These are phyloP conservation scores for Nakazawaea wyomingensis DNA, from an alignment of 805 yeast species.

Conservation along the genomic window DNA sequence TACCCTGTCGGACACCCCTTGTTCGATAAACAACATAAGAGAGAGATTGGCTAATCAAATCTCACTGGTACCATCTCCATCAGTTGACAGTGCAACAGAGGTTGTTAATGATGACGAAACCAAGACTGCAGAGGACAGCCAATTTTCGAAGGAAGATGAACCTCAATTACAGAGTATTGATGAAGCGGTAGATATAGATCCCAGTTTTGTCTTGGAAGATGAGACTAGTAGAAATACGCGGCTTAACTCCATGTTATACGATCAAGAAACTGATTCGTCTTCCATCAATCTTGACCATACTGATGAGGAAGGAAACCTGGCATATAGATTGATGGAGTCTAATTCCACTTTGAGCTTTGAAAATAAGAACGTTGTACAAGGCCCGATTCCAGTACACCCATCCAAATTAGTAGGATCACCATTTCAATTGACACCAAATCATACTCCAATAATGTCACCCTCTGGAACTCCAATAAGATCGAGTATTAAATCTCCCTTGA, in stretches of 20 bases:
- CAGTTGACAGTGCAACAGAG: too few relatives aligned
- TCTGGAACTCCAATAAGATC: constrained; percentile 7
- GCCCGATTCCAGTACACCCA: constrained; percentile 3
- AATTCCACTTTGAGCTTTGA: constrained; percentile 1
- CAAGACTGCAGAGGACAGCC: too few relatives aligned
- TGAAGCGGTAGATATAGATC: constrained; percentile 8
- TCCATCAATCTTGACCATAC: not conserved
- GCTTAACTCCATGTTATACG: constrained; percentile 10
- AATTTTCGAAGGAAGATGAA: not conserved
- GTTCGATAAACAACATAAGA: constrained; percentile 1
- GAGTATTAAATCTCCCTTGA: constrained; percentile 4
- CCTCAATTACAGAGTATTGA: constrained; percentile 1
- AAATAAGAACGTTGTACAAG: not conserved
- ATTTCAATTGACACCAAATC: not conserved
- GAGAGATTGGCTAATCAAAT: constrained; percentile 4
- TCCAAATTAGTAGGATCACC: not conserved
- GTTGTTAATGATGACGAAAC: too few relatives aligned
- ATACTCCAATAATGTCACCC: not conserved
- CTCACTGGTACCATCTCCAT: not conserved
- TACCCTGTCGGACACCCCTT: not conserved
- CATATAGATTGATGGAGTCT: constrained; percentile 10
- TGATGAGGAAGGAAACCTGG: too few relatives aligned
- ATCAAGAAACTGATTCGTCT: not conserved
- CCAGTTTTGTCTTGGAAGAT: constrained; percentile 11
- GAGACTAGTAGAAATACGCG: constrained; percentile 11